Evolutionary conservation across 495 filamentous ascomycete genomes (phyloP).

Genomic region (Tricharina praecox): DNA sequence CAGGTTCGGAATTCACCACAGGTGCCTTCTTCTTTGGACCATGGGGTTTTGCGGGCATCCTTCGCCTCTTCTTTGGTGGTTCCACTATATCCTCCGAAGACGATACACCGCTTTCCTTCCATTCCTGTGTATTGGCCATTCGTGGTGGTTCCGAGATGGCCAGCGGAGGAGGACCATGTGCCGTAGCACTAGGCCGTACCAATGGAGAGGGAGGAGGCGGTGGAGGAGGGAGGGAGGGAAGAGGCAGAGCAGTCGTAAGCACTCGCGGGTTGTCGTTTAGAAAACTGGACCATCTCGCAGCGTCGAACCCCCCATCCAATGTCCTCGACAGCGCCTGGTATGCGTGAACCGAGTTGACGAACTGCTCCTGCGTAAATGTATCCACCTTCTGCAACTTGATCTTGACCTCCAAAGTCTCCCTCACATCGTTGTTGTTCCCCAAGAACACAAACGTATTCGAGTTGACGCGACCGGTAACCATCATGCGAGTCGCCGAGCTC

Average conservation of each 20-base stretch:
- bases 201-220: constrained; percentile 2
- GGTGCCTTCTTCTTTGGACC: constrained; percentile 15
- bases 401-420: constrained; percentile 88
- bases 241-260: constrained; percentile 27
- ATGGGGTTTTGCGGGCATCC: constrained; percentile 7
- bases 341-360: constrained; percentile 43
- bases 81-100: constrained; percentile 17
- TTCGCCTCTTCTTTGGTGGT: constrained; percentile 24
- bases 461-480: constrained; percentile 81
- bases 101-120: constrained; percentile 18
- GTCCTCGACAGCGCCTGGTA: constrained; percentile 32
- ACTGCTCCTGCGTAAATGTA: constrained; percentile 53
- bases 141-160: background rate
- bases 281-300: constrained; percentile 50
- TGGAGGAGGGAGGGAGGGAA: background rate
- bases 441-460: constrained; percentile 58
- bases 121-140: constrained; percentile 4
- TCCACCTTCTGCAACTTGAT: constrained; percentile 71
- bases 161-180: background rate
- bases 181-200: constrained; percentile 1
- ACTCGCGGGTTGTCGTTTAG: constrained; percentile 43
- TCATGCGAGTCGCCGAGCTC: constrained; percentile 37
- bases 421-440: constrained; percentile 41
- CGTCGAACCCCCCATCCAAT: constrained; percentile 48
- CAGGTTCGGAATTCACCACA: too few relatives aligned